Conservation (phyloP, 805 yeast genomes). For the Hanseniaspora pseudoguilliermondii region DNA sequence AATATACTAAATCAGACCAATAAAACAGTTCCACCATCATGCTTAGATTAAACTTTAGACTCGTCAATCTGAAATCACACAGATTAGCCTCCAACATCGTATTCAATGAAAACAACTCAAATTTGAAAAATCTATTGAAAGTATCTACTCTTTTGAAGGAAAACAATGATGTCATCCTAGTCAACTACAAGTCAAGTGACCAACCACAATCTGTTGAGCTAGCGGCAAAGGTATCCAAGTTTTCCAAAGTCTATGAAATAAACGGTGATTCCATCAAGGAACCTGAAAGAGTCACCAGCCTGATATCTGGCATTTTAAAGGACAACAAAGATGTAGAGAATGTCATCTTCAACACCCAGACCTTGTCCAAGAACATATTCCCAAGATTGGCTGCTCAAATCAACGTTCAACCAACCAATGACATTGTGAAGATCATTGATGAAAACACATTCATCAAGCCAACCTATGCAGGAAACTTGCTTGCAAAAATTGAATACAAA, state of each 20-base stretch:
- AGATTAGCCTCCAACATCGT: conserved; percentile 5
- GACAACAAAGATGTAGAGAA: conserved; percentile 42
- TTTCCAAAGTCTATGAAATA: conserved; percentile 37
- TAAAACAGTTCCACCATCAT: neutral
- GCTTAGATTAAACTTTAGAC: neutral
- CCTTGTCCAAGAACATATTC: conserved; percentile 72
- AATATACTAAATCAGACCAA: neutral
- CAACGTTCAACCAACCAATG: conserved; percentile 80
- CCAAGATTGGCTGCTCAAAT: conserved; percentile 80
- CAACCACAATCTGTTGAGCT: conserved; percentile 20
- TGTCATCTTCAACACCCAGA: conserved; percentile 68
- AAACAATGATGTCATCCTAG: neutral
- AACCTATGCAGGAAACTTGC: conserved; percentile 90
- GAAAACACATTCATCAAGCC: conserved; percentile 77
- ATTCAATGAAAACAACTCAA: conserved; percentile 6
- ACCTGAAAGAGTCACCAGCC: conserved; percentile 73
- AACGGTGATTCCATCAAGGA: conserved; percentile 51
- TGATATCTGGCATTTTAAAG: conserved; percentile 34
- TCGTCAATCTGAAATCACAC: neutral
- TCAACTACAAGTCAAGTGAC: neutral
- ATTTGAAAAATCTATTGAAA: conserved; percentile 2
- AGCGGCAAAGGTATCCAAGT: conserved; percentile 33
- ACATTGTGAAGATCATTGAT: conserved; percentile 54
- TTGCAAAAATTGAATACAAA: conserved; percentile 60
- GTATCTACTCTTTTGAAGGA: neutral